These are phyloP conservation scores for Spizellomyces sp. DNA, from an alignment of 192 early-diverging fungal genomes.

Conservation along the genomic window DNA sequence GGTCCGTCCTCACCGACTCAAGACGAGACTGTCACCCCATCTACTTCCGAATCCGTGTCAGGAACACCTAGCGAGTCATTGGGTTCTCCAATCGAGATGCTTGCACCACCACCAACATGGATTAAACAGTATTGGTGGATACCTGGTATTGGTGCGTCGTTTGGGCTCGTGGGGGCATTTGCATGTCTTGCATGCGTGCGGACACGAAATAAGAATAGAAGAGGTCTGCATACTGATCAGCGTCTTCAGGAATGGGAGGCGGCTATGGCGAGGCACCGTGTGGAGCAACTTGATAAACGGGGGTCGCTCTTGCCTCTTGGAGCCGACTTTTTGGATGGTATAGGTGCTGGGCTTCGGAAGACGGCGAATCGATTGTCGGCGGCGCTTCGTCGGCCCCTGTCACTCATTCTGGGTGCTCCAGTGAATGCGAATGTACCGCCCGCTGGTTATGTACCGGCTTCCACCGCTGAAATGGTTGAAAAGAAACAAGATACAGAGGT, in stretches of 20 bases:
- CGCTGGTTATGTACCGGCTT: not conserved
- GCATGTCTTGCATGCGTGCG: slow-evolving; percentile 8
- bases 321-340: slow-evolving; percentile 6
- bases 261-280: slow-evolving; percentile 27
- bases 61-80: too few species aligned
- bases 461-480: not conserved
- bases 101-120: not conserved
- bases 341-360: not conserved
- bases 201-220: not conserved
- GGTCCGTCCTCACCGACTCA: not conserved
- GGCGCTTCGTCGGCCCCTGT: slow-evolving; percentile 8
- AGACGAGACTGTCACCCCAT: too few species aligned
- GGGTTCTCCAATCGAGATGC: too few species aligned
- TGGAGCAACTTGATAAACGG: slow-evolving; percentile 14
- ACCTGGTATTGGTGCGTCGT: slow-evolving; percentile 3
- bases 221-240: not conserved
- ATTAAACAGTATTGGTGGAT: slow-evolving; percentile 27
- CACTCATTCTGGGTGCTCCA: not conserved
- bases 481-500: not conserved
- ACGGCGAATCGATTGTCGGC: slow-evolving; percentile 13
- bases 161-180: not conserved
- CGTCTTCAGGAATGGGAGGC: slow-evolving; percentile 24
- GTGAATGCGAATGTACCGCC: not conserved
- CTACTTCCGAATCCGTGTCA: too few species aligned
- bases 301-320: slow-evolving; percentile 17